Base-by-base conservation (phyloP, 495 filamentous ascomycete genomes). In the Rostrohypoxylon terebratum region DNA sequence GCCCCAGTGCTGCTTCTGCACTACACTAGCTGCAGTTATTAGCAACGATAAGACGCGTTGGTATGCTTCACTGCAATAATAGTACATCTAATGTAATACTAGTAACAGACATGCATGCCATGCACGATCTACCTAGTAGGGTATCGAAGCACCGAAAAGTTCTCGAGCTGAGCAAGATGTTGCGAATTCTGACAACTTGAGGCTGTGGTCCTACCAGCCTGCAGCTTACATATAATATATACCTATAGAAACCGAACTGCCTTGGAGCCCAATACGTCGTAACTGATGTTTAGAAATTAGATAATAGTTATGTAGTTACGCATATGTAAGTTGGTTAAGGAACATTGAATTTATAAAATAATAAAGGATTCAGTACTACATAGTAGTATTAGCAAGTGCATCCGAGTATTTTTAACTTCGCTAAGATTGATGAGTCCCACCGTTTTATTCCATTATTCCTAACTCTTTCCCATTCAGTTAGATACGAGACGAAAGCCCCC, bases 401-500 rank as follows among this genome's bases (percentile, higher is more conserved):
- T 45, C 10, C 13, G 23, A 25, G 47, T 50, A 50, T 50, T 50
- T 50, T 50, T 50, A 21, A 50, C 47, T 25, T 50, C 47, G 44
- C 53, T 59, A 58, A 42, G 28, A 33, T 13, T 25, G 23, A 28
- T 70, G 53, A 59, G 45, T 64, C 40, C 38, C 44, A 23, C 21
- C 14, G 18, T 14, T 14, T 53, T 53, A 45, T 45, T 45, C 42
- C 42, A 45, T 45, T 45, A 45, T 45, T 45, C 42, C 42, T 45
- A 18, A 45, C 42, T 13, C 42, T 45, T 45, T 45, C 42, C 42
- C 40, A 66, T 71, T 45, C 47, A 61, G 16, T 61, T 65, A n/a
- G n/a, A 65, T 65, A 61, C 68, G 45, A 64, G 60, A 71, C 55
- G 33, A 36, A 13, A n/a, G n/a, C n/a, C n/a, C n/a, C n/a, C n/a